Evolutionary conservation across 352 stramenopile species (phyloP).

Genomic region (Peronospora farinosa): DNA sequence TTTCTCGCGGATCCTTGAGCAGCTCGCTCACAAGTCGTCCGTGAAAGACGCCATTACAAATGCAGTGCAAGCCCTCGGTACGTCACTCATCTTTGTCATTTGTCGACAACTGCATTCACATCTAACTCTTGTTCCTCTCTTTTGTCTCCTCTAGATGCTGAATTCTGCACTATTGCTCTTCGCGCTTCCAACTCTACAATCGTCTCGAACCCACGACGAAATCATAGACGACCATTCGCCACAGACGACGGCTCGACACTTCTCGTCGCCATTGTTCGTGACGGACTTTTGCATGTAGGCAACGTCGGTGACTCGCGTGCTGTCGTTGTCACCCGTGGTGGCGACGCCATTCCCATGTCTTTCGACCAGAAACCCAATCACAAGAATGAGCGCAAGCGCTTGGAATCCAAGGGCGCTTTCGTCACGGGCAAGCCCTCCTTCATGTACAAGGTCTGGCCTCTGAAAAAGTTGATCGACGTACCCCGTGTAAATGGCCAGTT

Average conservation of each 20-base stretch:
- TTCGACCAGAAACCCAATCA: conserved; percentile 78
- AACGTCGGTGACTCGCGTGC: conserved; percentile 83
- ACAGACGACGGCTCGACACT: conserved; percentile 79
- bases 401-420: conserved; percentile 62
- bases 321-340: conserved; percentile 53
- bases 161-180: conserved; percentile 59
- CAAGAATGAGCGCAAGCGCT: conserved; percentile 60
- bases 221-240: conserved; percentile 35
- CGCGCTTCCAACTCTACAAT: conserved; percentile 33
- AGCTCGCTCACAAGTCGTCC: conserved; percentile 26
- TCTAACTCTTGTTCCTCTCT: conserved; percentile 5
- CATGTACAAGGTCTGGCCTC: conserved; percentile 63
- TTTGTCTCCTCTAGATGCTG: conserved; percentile 32
- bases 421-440: conserved; percentile 62
- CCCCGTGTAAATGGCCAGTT: conserved; percentile 74
- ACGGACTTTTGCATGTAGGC: conserved; percentile 60
- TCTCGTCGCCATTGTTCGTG: conserved; percentile 67
- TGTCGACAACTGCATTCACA: background rate
- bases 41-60: conserved; percentile 53
- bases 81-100: conserved; percentile 8
- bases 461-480: conserved; percentile 74
- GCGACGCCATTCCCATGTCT: conserved; percentile 53
- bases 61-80: conserved; percentile 54
- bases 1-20: conserved; percentile 55
- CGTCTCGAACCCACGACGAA: conserved; percentile 16